Evolutionary conservation across 2,329 filamentous ascomycete species (phyloP), one percentile per base, ranked within the genome.

Genomic region (Rasamsonia emersonii): DNA sequence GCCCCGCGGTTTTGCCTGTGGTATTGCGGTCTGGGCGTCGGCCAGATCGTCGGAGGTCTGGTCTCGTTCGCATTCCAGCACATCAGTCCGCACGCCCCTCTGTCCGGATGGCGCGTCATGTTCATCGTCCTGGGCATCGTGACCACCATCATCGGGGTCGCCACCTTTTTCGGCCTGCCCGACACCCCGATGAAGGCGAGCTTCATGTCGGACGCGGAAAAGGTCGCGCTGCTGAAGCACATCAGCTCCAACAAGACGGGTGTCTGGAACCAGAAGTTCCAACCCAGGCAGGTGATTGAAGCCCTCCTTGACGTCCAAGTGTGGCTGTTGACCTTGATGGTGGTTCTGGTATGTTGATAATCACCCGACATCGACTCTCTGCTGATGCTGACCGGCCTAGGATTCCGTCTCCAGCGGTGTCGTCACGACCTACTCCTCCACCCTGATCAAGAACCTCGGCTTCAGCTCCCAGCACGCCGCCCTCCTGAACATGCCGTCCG

Each of bases 1-100:
- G 69, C 72, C 3, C 69, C 71, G 5, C 65, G 75, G 6, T 75
- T 76, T 49, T 70, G 67, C 11, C 64, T 77, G 45, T 78, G 74
- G 75, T 78, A 76, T 46, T 62, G 67, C 19, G 73, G 74, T 6
- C 59, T 78, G 9, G 75, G 75, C 1, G 53, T 74, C 3, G 73
- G 72, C 4, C 74, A 78, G 53, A 38, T 38, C 6, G 20, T 35
- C 9, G 36, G 36, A n/a, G 36, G 36, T 28, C 11, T 38, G 16
- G 51, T 70, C 14, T 67, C 64, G 4, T 77, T 67, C 40, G 73
- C 57, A 24, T 76, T 75, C 49, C 72, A 76, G 46, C 54, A 64
- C 44, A 61, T 73, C n/a, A 15, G 14, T 19, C 39, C 54, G 3
- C 34, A 47, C 24, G 45, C 52, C 7, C 28, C 37, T 1, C 45